Percentiles rank a stretch among this genome's conserved stretches.
Conservation (phyloP, 306 rosid species). For the Ammopiptanthus mongolicus region DNA sequence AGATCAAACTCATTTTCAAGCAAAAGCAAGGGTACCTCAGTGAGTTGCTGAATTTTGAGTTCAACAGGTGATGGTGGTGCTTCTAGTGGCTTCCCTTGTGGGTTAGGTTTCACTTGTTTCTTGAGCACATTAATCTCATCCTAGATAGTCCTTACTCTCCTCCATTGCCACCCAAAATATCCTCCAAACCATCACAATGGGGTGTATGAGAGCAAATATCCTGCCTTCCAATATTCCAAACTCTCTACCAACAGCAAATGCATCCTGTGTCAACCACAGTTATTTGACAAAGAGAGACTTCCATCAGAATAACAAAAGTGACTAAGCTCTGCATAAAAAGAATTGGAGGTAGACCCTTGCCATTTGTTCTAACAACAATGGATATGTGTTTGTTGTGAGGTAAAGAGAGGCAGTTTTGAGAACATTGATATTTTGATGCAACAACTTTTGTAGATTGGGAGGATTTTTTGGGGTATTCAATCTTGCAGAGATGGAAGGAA, state of each 20-base stretch:
- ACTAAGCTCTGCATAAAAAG: background rate
- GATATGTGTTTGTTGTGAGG: constrained; percentile 49
- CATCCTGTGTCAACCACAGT: constrained; percentile 35
- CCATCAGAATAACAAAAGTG: background rate
- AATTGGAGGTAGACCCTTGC: constrained; percentile 13
- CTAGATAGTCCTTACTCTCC: constrained; percentile 65
- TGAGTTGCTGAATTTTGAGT: constrained; percentile 68
- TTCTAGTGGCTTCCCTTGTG: constrained; percentile 50
- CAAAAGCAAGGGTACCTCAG: constrained; percentile 44
- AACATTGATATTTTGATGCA: constrained; percentile 13
- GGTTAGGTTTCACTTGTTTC: constrained; percentile 68
- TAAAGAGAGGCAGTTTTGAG: constrained; percentile 53
- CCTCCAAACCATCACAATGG: constrained; percentile 77
- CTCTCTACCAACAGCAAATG: constrained; percentile 68
- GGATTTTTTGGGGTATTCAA: constrained; percentile 20
- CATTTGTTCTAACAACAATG: constrained; percentile 50
- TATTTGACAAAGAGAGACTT: background rate
- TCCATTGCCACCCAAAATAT: constrained; percentile 90
- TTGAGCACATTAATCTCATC: constrained; percentile 70
- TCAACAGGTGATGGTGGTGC: constrained; percentile 58
- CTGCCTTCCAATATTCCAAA: constrained; percentile 80
- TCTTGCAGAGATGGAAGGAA: constrained; percentile 29
- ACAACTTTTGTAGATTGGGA: background rate
- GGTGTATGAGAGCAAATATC: constrained; percentile 69
- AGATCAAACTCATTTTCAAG: background rate